A percentile compares a stretch with the other conserved stretches of the same genome.
These are phyloP conservation scores for Trichoderma atrobrunneum DNA, from an alignment of 2,329 filamentous ascomycete species.

Conservation along the genomic window DNA sequence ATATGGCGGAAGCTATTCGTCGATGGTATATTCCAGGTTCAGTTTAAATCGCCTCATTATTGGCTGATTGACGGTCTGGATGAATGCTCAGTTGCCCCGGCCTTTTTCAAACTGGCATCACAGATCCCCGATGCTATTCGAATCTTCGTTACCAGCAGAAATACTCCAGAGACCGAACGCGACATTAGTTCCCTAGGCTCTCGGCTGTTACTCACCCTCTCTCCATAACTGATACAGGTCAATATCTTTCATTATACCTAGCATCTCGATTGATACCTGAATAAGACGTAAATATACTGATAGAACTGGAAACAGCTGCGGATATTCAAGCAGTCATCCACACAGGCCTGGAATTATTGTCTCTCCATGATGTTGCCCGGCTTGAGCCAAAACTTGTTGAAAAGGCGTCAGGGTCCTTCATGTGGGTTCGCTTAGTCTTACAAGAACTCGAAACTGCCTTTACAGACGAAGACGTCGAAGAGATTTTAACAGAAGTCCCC, in stretches of 20 bases:
- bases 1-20: conserved; percentile 15
- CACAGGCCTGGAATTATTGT: not conserved
- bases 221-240: not conserved
- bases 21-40: not conserved
- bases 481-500: not conserved
- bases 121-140: not conserved
- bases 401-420: conserved; percentile 9
- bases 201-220: not conserved
- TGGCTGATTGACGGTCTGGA: conserved; percentile 17
- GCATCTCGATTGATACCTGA: too few species aligned
- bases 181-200: not conserved
- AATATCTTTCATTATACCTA: not conserved
- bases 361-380: not conserved
- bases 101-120: not conserved
- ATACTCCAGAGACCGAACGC: not conserved
- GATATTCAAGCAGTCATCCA: conserved; percentile 2
- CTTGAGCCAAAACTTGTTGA: not conserved
- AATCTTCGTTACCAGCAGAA: not conserved
- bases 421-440: conserved; percentile 3
- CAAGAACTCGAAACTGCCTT: conserved; percentile 4
- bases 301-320: not conserved
- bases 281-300: not conserved
- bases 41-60: not conserved
- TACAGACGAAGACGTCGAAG: conserved; percentile 2
- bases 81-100: not conserved